These are phyloP conservation scores for Sechiopsis laciniata DNA, from an alignment of 306 rosid species.

Conservation along the genomic window DNA sequence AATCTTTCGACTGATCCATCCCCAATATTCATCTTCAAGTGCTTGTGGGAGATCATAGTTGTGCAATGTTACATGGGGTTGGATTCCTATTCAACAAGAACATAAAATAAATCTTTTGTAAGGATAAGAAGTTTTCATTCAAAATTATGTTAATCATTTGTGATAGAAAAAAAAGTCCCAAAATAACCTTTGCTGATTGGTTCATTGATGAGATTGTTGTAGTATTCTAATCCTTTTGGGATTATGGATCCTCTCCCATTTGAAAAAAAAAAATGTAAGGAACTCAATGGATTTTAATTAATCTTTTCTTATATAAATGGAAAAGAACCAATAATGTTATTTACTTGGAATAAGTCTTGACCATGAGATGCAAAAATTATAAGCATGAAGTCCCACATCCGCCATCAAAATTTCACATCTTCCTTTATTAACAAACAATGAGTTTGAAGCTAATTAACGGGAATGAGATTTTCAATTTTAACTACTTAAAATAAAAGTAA, in stretches of 20 bases:
- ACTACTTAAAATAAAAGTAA: neutral
- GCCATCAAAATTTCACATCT: constrained; percentile 75
- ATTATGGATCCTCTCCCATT: constrained; percentile 68
- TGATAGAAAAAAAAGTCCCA: neutral
- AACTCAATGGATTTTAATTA: neutral
- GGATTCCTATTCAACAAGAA: constrained; percentile 41
- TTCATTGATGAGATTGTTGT: constrained; percentile 69
- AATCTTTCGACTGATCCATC: constrained; percentile 56
- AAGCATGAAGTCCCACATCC: constrained; percentile 62
- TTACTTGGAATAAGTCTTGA: constrained; percentile 78
- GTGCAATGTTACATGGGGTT: constrained; percentile 63
- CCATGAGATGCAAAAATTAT: constrained; percentile 85
- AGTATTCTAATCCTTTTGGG: constrained; percentile 61
- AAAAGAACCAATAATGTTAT: no score
- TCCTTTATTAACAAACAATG: constrained; percentile 40
- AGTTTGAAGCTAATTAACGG: no score
- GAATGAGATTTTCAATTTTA: neutral
- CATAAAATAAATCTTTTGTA: neutral
- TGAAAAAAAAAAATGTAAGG: constrained; percentile 12
- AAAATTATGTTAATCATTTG: neutral
- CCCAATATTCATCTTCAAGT: constrained; percentile 76
- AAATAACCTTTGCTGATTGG: constrained; percentile 42
- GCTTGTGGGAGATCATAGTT: constrained; percentile 56
- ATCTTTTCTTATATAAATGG: neutral
- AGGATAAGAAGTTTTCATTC: neutral